Percentiles rank a stretch among this genome's conserved stretches.
Evolutionary conservation across 2,329 filamentous ascomycete species (phyloP).

Genomic region (Fusarium sulawesiense): DNA sequence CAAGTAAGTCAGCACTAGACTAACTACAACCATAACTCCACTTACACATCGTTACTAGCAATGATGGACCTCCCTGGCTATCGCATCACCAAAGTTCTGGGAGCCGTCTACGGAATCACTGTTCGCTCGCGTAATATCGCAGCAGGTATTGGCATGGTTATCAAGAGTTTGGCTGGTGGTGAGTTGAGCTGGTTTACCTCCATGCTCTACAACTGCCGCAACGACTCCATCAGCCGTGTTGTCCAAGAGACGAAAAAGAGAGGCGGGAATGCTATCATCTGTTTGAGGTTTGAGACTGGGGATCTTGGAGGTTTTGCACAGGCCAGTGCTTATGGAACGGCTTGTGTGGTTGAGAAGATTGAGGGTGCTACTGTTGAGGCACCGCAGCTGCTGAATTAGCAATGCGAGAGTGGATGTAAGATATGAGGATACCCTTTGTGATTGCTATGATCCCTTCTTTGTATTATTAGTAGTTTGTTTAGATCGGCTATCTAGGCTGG

Average conservation of each 20-base stretch:
- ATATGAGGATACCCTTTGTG: neutral
- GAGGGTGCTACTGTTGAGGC: slow-evolving; percentile 50
- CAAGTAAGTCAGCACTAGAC: slow-evolving; percentile 51
- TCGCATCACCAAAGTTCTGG: slow-evolving; percentile 66
- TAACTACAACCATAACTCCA: neutral
- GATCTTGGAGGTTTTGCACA: slow-evolving; percentile 67
- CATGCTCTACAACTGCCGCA: slow-evolving; percentile 68
- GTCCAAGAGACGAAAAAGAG: slow-evolving; percentile 67
- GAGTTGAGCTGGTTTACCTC: slow-evolving; percentile 70
- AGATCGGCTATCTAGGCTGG: neutral
- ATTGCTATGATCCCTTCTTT: neutral
- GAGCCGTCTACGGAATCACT: slow-evolving; percentile 67
- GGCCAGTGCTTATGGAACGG: slow-evolving; percentile 70
- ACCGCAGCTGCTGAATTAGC: slow-evolving; percentile 41
- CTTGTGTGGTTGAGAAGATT: slow-evolving; percentile 67
- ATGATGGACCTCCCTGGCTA: slow-evolving; percentile 74
- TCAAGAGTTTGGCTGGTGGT: slow-evolving; percentile 68
- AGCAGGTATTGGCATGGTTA: slow-evolving; percentile 64
- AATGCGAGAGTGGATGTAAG: neutral
- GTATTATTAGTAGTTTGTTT: too few relatives aligned
- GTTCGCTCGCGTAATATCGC: slow-evolving; percentile 70
- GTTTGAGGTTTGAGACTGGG: slow-evolving; percentile 67
- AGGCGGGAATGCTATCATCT: slow-evolving; percentile 70
- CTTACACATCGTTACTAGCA: slow-evolving; percentile 46
- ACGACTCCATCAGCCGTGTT: slow-evolving; percentile 66